These are phyloP conservation scores for Neurospora cerealis DNA, from an alignment of 495 filamentous ascomycete species.

Conservation along the genomic window DNA sequence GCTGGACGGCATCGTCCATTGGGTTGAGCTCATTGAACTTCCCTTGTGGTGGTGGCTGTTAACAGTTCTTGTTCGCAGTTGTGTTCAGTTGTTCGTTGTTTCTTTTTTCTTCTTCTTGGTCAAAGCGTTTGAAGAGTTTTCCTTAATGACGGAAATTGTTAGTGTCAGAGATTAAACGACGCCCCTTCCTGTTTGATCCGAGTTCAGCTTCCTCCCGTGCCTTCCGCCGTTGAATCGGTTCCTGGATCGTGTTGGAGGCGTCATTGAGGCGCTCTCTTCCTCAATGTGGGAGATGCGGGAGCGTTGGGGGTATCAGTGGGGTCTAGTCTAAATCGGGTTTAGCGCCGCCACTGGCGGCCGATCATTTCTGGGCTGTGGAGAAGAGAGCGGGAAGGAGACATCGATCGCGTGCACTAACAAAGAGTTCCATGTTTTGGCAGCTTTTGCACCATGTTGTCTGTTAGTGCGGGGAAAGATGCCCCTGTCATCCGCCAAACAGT, in stretches of 20 bases:
- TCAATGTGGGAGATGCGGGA: background rate
- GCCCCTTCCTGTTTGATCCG: background rate
- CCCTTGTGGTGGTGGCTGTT: background rate
- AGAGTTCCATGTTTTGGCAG: background rate
- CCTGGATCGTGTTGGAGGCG: background rate
- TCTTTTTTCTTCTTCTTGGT: background rate
- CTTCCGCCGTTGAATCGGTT: background rate
- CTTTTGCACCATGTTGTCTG: fast-evolving
- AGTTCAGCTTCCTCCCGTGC: background rate
- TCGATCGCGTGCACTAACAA: background rate
- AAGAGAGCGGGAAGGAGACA: background rate
- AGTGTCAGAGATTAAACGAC: background rate
- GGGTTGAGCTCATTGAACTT: background rate
- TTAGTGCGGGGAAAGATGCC: background rate
- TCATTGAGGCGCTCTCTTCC: background rate
- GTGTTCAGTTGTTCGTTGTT: background rate
- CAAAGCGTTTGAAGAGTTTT: background rate
- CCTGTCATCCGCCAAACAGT: background rate
- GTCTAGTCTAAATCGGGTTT: background rate
- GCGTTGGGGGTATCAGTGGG: background rate
- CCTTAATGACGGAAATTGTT: background rate
- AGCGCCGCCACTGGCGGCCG: background rate
- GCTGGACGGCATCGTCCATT: background rate
- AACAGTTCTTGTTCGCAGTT: background rate
- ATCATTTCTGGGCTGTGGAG: background rate